A percentile compares a stretch with the other conserved stretches of the same genome.
These are phyloP conservation scores for Ceratocystiopsis sp. DNA, from an alignment of 2,329 filamentous ascomycete genomes.

Conservation along the genomic window DNA sequence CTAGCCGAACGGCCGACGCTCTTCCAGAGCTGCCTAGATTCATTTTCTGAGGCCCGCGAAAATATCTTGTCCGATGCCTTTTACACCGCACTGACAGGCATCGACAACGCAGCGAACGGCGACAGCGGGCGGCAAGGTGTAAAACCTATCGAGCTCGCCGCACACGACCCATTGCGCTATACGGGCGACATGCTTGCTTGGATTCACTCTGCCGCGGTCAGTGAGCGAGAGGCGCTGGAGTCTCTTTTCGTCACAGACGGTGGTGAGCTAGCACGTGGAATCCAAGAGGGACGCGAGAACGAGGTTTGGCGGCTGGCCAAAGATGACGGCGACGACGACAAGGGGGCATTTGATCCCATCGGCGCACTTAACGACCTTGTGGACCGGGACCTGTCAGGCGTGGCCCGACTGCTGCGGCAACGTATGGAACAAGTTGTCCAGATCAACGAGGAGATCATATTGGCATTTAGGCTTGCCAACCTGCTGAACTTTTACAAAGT, in stretches of 20 bases:
- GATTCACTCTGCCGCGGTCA: conserved; percentile 86
- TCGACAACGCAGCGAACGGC: conserved; percentile 23
- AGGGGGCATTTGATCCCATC: conserved; percentile 54
- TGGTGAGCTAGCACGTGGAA: conserved; percentile 68
- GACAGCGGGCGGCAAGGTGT: conserved; percentile 36
- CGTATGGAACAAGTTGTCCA: conserved; percentile 84
- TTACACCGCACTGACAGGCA: conserved; percentile 70
- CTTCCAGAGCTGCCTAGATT: conserved; percentile 86
- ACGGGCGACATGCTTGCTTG: conserved; percentile 96
- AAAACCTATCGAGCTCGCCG: conserved; percentile 87
- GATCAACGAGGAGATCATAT: conserved; percentile 74
- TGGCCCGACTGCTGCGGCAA: conserved; percentile 70
- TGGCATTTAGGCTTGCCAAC: conserved; percentile 81
- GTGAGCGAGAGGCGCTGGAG: conserved; percentile 83
- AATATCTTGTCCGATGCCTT: conserved; percentile 78
- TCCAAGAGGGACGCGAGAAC: conserved; percentile 62
- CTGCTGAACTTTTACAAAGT: conserved; percentile 75
- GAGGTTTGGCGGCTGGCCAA: conserved; percentile 65
- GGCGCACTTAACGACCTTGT: conserved; percentile 75
- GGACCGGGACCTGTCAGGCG: conserved; percentile 67
- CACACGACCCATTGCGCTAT: conserved; percentile 82
- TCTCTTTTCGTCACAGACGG: conserved; percentile 81
- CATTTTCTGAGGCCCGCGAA: conserved; percentile 81
- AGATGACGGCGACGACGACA: conserved; percentile 34
- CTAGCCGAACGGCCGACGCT: conserved; percentile 77